A percentile compares a stretch with the other conserved stretches of the same genome.
phyloP scores from a whole-genome alignment of 2,329 filamentous ascomycete species.

The Penicillium sp. region DNA sequence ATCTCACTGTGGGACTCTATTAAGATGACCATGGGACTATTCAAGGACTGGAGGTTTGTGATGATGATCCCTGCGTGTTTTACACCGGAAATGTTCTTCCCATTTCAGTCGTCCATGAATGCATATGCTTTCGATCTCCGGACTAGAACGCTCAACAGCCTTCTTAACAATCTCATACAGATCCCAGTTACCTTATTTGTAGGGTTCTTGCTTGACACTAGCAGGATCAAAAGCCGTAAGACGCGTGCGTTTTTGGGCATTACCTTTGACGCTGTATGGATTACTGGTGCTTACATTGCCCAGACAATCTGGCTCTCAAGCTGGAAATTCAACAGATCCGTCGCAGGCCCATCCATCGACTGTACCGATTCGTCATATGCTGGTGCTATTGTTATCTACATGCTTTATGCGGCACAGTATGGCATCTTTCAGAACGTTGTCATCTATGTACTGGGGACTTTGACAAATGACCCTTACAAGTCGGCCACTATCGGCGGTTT shows the following conservation, averaged over 20 bases:
- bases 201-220: background rate
- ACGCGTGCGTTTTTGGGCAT: background rate
- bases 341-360: background rate
- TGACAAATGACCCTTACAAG: background rate
- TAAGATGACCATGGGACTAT: background rate
- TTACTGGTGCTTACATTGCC: background rate
- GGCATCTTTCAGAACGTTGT: background rate
- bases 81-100: background rate
- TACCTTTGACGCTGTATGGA: background rate
- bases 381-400: background rate
- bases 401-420: background rate
- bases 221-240: background rate
- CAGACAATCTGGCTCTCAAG: background rate
- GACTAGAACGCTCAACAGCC: background rate
- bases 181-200: background rate
- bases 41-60: background rate
- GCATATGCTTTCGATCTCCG: background rate
- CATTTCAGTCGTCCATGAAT: background rate
- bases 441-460: background rate
- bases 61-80: background rate
- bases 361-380: background rate
- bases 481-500: background rate
- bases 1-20: background rate
- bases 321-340: background rate
- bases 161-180: background rate